Evolutionary conservation across 2,329 filamentous ascomycete genomes (phyloP), one percentile per base, ranked within the genome.

Genomic region (Sporothrix protearum): DNA sequence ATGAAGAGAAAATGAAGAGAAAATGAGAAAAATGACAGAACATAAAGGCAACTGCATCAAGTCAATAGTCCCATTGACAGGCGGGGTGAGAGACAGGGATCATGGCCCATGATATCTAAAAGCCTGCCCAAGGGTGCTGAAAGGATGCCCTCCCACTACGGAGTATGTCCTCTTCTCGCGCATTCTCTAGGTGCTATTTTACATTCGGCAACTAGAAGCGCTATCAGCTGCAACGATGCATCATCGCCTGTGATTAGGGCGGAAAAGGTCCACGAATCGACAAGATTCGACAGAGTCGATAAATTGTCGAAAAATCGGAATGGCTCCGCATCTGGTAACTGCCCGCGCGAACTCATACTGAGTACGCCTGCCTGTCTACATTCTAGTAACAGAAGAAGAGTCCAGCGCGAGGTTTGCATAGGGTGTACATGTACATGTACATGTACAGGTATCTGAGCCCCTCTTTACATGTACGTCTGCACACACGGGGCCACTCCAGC

Each of bases 181-280:
- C 10, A 2, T 39, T 63, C 12, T 25, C 33, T 39, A 9, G 22
- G 3, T 22, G 57, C 7, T n/a, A 25, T 5, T 22, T n/a, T 63
- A 9, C 4, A 25, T 25, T 25, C 33, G 33, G 33, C 19, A 42
- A 42, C 19, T 33, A 25, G 33, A 63, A 63, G 33, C 57, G 57
- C 39, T 39, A 42, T 63, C 57, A 63, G 57, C 57, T 63, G 57
- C 57, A 22, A 39, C n/a, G n/a, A 42, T 39, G 9, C 57, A 63
- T 63, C 33, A 14, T 63, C 57, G 57, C 33, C 33, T 63, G 10
- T 10, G 8, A 42, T n/a, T n/a, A n/a, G 33, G n/a, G 33, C 57
- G 42, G 10, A 25, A 25, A 5, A 16, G 16, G 9, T 12, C n/a
- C 1, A 14, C 33, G 14, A 16, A 36, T 14, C 12, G 16, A 33